phyloP scores from a whole-genome alignment of 176 grass and related monocot genomes.

The Musa beccarii region DNA sequence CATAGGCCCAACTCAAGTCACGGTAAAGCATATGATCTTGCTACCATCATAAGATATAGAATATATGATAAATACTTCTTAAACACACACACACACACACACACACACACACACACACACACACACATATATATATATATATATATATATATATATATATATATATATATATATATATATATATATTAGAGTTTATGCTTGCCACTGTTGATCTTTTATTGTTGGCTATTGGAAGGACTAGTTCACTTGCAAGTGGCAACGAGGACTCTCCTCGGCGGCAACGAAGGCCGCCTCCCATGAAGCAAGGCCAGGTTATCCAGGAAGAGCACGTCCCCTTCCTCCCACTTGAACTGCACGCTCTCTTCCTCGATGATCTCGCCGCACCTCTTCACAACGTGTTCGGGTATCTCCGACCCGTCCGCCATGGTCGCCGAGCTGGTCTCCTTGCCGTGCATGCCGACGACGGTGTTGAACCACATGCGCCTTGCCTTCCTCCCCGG shows the following conservation, averaged over 20 bases:
- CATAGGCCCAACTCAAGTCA: too few relatives aligned
- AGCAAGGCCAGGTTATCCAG: slow-evolving; percentile 52
- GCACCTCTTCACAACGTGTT: slow-evolving; percentile 38
- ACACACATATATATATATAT: too few relatives aligned
- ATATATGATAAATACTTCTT: too few relatives aligned
- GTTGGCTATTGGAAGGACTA: not conserved
- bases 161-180: too few relatives aligned
- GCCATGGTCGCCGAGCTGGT: slow-evolving; percentile 41
- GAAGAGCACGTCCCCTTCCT: slow-evolving; percentile 57
- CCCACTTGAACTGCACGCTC: slow-evolving; percentile 71
- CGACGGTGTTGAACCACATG: slow-evolving; percentile 75
- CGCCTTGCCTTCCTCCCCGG: slow-evolving; percentile 16
- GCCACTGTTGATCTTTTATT: too few relatives aligned
- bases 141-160: too few relatives aligned
- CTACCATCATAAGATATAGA: too few relatives aligned
- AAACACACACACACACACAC: too few relatives aligned
- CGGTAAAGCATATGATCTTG: too few relatives aligned
- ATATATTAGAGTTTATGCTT: too few relatives aligned
- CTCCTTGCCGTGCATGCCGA: slow-evolving; percentile 57
- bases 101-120: too few relatives aligned
- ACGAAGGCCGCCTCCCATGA: slow-evolving; percentile 42
- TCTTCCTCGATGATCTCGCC: slow-evolving; percentile 72
- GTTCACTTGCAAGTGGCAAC: slow-evolving; percentile 69
- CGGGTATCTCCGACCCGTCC: slow-evolving; percentile 46
- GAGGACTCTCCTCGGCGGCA: slow-evolving; percentile 48